phyloP scores from a whole-genome alignment of 2,329 filamentous ascomycete species.

The Phaeoacremonium minimum region DNA sequence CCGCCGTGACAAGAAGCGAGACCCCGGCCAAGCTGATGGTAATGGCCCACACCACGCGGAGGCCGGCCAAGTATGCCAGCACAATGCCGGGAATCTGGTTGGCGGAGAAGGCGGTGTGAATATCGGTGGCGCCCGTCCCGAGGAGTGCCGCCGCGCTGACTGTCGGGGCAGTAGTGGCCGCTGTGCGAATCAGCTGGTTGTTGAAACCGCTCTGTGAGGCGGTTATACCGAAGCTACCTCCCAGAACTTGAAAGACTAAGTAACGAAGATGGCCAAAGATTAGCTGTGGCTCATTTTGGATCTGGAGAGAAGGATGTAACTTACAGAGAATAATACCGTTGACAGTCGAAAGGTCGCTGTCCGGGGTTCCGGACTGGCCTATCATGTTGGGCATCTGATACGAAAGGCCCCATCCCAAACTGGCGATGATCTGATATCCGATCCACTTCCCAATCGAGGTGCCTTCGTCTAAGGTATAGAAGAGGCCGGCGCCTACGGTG shows the following conservation, averaged over 20 bases:
- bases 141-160: not conserved
- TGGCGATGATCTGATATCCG: constrained; percentile 4
- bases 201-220: not conserved
- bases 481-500: constrained; percentile 1
- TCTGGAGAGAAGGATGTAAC: not conserved
- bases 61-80: not conserved
- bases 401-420: not conserved
- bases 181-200: not conserved
- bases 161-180: not conserved
- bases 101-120: not conserved
- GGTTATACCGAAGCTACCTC: not conserved
- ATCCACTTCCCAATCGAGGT: constrained; percentile 2
- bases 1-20: not conserved
- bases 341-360: not conserved
- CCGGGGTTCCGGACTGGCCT: not conserved
- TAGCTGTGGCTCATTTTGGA: not conserved
- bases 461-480: not conserved
- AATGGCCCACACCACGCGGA: not conserved
- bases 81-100: not conserved
- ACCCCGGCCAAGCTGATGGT: not conserved
- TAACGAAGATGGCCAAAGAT: not conserved
- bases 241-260: not conserved
- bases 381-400: not conserved
- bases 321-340: not conserved
- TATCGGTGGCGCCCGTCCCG: not conserved